These are phyloP conservation scores for Sistotremastrum suecicum DNA, from an alignment of 768 basidiomycete genomes.

Conservation along the genomic window DNA sequence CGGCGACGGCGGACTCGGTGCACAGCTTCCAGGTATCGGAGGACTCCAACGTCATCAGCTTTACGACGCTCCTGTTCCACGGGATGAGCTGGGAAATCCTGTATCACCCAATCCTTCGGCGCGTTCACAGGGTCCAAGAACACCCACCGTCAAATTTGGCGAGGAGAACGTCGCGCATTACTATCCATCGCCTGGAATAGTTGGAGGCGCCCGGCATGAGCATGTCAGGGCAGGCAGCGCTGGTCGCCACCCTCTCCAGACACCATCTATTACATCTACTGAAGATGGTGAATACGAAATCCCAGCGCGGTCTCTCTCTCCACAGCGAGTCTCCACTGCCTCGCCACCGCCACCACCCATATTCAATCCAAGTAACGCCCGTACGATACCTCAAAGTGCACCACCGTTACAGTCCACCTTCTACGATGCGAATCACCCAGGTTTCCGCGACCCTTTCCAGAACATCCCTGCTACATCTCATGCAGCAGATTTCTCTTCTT, in stretches of 20 bases:
- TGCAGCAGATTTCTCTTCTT: slow-evolving; percentile 5
- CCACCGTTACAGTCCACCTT: slow-evolving; percentile 11
- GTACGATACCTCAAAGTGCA: neutral
- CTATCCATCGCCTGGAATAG: slow-evolving; percentile 46
- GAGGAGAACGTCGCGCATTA: slow-evolving; percentile 60
- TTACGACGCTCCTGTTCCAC: slow-evolving; percentile 76
- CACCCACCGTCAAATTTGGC: slow-evolving; percentile 66
- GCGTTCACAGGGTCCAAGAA: slow-evolving; percentile 24
- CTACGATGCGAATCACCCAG: slow-evolving; percentile 6
- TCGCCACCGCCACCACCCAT: slow-evolving; percentile 22
- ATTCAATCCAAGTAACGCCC: slow-evolving; percentile 5
- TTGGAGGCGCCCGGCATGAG: slow-evolving; percentile 28
- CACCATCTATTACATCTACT: slow-evolving; percentile 14
- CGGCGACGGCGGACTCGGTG: slow-evolving; percentile 14
- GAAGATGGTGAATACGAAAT: too few relatives aligned
- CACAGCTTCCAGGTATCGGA: slow-evolving; percentile 15
- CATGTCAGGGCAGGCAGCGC: slow-evolving; percentile 23
- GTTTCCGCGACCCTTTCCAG: neutral
- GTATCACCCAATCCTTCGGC: slow-evolving; percentile 20
- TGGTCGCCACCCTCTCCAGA: slow-evolving; percentile 8
- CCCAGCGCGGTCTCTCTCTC: slow-evolving; percentile 4
- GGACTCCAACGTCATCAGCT: slow-evolving; percentile 70
- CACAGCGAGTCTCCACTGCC: slow-evolving; percentile 7
- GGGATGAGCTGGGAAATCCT: slow-evolving; percentile 26
- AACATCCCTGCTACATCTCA: neutral